phyloP scores from a whole-genome alignment of 352 stramenopile species.

The Albugo laibachii region DNA sequence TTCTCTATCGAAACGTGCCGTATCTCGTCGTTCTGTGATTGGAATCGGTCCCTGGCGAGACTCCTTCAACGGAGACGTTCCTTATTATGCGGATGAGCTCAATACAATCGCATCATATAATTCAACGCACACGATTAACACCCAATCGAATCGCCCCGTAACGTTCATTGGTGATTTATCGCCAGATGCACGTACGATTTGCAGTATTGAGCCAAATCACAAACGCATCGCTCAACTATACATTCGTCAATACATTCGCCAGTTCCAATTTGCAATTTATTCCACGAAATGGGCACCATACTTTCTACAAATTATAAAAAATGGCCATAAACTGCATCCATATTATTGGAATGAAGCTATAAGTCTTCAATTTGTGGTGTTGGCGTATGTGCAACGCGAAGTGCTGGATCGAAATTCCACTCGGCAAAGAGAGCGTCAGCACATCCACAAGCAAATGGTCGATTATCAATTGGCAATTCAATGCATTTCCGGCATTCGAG shows the following conservation, averaged over 20 bases:
- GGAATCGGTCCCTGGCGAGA: too few relatives aligned
- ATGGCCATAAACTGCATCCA: constrained; percentile 10
- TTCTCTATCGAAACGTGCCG: too few relatives aligned
- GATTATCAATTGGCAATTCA: constrained; percentile 68
- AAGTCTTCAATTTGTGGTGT: constrained; percentile 43
- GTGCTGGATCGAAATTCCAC: constrained; percentile 10
- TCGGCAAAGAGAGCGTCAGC: constrained; percentile 20
- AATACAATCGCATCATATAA: too few relatives aligned
- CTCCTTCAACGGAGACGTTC: too few relatives aligned
- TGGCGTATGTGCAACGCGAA: constrained; percentile 27
- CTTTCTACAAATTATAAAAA: constrained; percentile 35
- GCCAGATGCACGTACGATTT: too few relatives aligned
- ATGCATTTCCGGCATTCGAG: constrained; percentile 41
- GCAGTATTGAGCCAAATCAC: too few relatives aligned
- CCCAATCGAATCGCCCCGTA: too few relatives aligned
- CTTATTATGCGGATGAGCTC: too few relatives aligned
- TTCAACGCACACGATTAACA: too few relatives aligned
- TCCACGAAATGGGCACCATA: constrained; percentile 65
- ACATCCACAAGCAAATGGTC: constrained; percentile 63
- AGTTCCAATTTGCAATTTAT: constrained; percentile 51
- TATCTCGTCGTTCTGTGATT: too few relatives aligned
- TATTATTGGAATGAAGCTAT: constrained; percentile 17
- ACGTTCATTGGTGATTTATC: too few relatives aligned
- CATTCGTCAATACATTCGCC: constrained; percentile 18
- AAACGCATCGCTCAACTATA: constrained; percentile 9